Evolutionary conservation across 2,329 filamentous ascomycete genomes (phyloP).

Genomic region (Dactylellina parvicollis): DNA sequence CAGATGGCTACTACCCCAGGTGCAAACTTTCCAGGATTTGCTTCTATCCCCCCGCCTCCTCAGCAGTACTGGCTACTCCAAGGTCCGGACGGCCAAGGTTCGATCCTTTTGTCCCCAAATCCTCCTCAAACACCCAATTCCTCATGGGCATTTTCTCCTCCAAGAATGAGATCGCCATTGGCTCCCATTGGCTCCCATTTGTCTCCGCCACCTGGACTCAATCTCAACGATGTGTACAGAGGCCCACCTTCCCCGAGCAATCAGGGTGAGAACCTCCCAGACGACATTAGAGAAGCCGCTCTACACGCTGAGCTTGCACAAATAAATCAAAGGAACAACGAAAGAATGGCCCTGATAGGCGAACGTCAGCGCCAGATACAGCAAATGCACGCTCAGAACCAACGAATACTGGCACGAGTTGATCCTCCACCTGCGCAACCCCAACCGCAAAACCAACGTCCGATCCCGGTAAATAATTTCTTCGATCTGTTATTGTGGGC

Average conservation of each 20-base stretch:
- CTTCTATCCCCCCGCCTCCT: neutral
- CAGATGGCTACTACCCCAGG: neutral
- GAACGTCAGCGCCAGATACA: neutral
- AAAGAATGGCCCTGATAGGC: neutral
- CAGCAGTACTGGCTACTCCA: constrained; percentile 35
- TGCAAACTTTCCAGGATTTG: neutral
- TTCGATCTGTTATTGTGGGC: constrained; percentile 4
- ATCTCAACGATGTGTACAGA: constrained; percentile 5
- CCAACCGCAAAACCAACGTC: neutral
- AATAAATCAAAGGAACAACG: neutral
- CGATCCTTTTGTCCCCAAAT: constrained; percentile 22
- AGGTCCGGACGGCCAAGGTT: constrained; percentile 24
- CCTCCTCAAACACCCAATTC: neutral
- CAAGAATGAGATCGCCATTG: constrained; percentile 24
- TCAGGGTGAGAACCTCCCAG: too few relatives aligned
- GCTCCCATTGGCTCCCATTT: constrained; percentile 26
- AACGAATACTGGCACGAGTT: too few relatives aligned
- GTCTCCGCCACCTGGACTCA: constrained; percentile 32
- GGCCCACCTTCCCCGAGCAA: too few relatives aligned
- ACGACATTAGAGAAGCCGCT: neutral
- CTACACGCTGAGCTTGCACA: neutral
- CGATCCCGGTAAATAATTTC: neutral
- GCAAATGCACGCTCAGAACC: neutral
- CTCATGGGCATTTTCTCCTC: constrained; percentile 1
- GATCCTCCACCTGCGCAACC: neutral